phyloP scores from a whole-genome alignment of 2,329 filamentous ascomycete genomes.

The Penicillium sp. region DNA sequence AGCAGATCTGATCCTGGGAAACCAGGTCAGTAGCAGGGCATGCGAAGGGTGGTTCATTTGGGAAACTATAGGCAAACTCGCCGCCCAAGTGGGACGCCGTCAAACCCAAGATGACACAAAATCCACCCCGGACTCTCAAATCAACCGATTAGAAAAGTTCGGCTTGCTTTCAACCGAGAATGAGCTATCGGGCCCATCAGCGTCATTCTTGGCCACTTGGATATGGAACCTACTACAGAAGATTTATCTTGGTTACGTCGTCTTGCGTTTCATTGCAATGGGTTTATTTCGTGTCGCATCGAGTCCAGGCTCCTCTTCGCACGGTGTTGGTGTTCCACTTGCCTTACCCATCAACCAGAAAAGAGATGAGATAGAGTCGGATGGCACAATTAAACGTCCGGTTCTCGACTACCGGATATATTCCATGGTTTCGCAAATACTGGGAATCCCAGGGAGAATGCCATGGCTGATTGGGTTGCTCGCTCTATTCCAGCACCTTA shows the following conservation, averaged over 20 bases:
- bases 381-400: constrained; percentile 49
- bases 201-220: constrained; percentile 38
- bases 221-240: constrained; percentile 55
- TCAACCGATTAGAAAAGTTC: constrained; percentile 55
- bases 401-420: constrained; percentile 76
- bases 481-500: constrained; percentile 71
- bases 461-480: constrained; percentile 80
- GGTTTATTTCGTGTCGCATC: constrained; percentile 67
- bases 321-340: constrained; percentile 28
- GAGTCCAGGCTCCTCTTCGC: constrained; percentile 50
- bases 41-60: constrained; percentile 88
- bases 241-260: constrained; percentile 54
- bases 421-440: constrained; percentile 67
- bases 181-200: constrained; percentile 22
- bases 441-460: constrained; percentile 77
- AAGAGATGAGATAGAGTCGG: constrained; percentile 33
- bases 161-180: constrained; percentile 50
- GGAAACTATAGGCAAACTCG: constrained; percentile 74
- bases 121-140: constrained; percentile 20
- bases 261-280: constrained; percentile 63
- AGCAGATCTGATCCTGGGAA: constrained; percentile 84
- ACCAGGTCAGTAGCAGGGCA: constrained; percentile 72
- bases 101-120: constrained; percentile 7
- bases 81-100: constrained; percentile 46
- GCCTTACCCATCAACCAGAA: constrained; percentile 23